These are phyloP conservation scores for Erythrobasidium hasegawianum DNA, from an alignment of 1,284 basidiomycete species.

Conservation along the genomic window DNA sequence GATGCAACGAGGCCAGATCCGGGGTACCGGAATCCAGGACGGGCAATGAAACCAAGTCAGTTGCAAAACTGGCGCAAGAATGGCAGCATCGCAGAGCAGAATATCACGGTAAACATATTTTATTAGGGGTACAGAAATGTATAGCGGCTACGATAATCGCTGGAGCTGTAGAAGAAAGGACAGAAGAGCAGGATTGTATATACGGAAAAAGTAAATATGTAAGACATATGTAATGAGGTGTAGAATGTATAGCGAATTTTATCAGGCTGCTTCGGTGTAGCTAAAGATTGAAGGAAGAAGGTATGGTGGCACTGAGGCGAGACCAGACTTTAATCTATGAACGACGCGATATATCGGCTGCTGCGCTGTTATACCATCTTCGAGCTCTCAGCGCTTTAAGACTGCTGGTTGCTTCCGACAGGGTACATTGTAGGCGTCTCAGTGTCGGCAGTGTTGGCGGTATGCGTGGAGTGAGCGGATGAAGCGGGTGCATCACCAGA, in stretches of 20 bases:
- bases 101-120: too few relatives aligned
- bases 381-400: conserved; percentile 5
- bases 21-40: too few relatives aligned
- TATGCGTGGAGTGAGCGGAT: conserved; percentile 13
- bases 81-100: too few relatives aligned
- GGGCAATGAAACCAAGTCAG: too few relatives aligned
- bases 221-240: not conserved
- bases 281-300: not conserved
- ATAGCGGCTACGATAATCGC: too few relatives aligned
- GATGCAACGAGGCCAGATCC: too few relatives aligned
- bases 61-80: too few relatives aligned
- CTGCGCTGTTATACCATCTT: not conserved
- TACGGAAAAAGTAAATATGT: too few relatives aligned
- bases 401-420: conserved; percentile 6
- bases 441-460: conserved; percentile 9
- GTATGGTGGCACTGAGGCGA: not conserved
- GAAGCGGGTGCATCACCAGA: not conserved
- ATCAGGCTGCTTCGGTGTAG: not conserved
- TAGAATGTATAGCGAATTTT: conserved; percentile 2
- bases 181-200: too few relatives aligned
- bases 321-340: not conserved
- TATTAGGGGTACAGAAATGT: too few relatives aligned
- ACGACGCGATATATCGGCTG: not conserved
- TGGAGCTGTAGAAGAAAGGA: too few relatives aligned
- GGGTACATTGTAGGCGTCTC: conserved; percentile 23